These are phyloP conservation scores for Alnus rubra DNA, from an alignment of 306 rosid species.

Conservation along the genomic window DNA sequence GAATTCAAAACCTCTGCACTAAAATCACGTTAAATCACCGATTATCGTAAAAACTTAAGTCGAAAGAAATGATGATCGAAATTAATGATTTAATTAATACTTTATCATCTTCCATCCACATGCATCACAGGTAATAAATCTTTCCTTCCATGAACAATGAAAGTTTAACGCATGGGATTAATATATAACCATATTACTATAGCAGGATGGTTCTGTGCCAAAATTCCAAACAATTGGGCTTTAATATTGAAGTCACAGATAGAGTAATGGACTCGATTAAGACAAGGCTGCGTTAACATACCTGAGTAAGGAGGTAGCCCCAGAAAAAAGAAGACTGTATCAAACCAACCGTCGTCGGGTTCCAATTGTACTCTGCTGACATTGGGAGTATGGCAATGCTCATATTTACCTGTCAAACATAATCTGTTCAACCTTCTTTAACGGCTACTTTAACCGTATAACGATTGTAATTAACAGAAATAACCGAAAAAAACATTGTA, in stretches of 20 bases:
- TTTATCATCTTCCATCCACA: neutral
- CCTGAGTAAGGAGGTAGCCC: constrained; percentile 99
- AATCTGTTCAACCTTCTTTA: constrained; percentile 20
- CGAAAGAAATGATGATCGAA: no score
- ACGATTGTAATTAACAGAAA: neutral
- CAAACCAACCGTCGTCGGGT: constrained; percentile 84
- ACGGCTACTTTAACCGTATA: neutral
- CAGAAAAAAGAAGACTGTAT: constrained; percentile 99
- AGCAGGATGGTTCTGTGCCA: neutral
- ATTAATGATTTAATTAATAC: no score
- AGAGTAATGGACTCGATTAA: neutral
- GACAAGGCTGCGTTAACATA: constrained; percentile 13
- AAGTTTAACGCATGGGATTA: neutral
- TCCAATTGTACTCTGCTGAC: constrained; percentile 95
- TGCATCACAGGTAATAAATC: neutral
- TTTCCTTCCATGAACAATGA: neutral
- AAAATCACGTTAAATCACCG: no score
- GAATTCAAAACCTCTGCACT: no score
- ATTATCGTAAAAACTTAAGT: no score
- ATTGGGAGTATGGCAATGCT: constrained; percentile 99
- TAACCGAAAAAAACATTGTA: neutral
- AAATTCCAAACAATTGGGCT: neutral
- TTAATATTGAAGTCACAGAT: neutral
- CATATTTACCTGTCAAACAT: constrained; percentile 81
- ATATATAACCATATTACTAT: neutral